Evolutionary conservation across 2,329 filamentous ascomycete species (phyloP), one percentile per base, ranked within the genome.

Genomic region (Fusarium clavum): DNA sequence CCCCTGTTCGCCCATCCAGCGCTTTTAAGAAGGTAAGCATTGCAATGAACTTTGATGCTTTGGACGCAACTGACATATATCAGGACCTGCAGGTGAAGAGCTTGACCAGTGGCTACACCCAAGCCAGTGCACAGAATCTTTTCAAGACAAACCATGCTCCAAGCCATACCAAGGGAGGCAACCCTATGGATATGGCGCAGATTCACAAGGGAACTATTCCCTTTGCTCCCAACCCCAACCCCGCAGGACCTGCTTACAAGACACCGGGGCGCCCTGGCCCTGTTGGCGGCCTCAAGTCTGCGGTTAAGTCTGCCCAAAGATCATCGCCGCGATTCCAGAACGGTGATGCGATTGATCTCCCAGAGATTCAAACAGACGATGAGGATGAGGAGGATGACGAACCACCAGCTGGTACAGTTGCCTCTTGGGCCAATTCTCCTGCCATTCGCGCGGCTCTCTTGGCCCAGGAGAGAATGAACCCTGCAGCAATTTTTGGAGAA

Each of bases 291-390:
- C 79, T 80, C 47, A 90, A 90, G 75, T 88, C 89, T 2, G 83
- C 83, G 5, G 84, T 84, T 62, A 92, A 92, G 74, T 85, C 86
- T n/a, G 83, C 81, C 4, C 81, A 87, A 20, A 87, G 89, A 70
- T 91, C 92, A 30, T 97, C 94, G 2, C 94, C 94, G 2, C 89
- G 93, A 55, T 97, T 97, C 81, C 92, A 91, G 66, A 95, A 94
- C 73, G 94, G 94, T 65, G 96, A 99, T 63, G 88, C 88, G 54
- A 98, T 99, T 75, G 92, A 96, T 72, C 88, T 99, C 5, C 95
- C 96, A 0, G 96, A 99, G 73, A 98, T 99, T 73, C 90, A 94
- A 69, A 98, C 96, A 2, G 97, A 99, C 77, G 94, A 94, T 30
- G 94, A 97, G 75, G 93, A 97, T 63, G 92, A 95, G 51, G 92